A percentile compares a stretch with the other conserved stretches of the same genome.
These are phyloP conservation scores for Monosporascus cannonballus DNA, from an alignment of 2,329 filamentous ascomycete genomes.

Conservation along the genomic window DNA sequence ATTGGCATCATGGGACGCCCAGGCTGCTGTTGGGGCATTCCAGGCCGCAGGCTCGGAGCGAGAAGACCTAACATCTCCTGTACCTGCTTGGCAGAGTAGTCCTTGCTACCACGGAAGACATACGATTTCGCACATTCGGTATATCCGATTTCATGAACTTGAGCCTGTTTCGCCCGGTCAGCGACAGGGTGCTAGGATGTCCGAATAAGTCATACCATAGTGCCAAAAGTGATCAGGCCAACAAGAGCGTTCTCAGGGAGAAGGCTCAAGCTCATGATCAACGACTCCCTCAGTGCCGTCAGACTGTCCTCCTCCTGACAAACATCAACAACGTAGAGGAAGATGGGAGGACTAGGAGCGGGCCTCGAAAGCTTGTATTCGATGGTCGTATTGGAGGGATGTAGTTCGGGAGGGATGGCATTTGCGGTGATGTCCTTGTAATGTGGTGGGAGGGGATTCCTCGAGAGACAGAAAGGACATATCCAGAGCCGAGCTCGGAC, in stretches of 20 bases:
- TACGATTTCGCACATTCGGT: conserved; percentile 98
- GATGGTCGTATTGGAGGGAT: conserved; percentile 80
- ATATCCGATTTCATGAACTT: conserved; percentile 97
- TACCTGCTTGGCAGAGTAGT: conserved; percentile 97
- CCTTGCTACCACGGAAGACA: conserved; percentile 95
- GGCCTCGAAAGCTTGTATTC: conserved; percentile 78
- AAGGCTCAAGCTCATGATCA: conserved; percentile 79
- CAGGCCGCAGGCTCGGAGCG: conserved; percentile 66
- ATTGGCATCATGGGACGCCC: conserved; percentile 69
- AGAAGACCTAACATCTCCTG: conserved; percentile 95
- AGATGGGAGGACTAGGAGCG: conserved; percentile 80
- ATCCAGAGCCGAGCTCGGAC: conserved; percentile 81
- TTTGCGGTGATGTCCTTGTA: conserved; percentile 87
- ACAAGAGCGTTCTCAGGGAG: conserved; percentile 77
- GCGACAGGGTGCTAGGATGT: background rate
- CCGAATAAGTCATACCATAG: conserved; percentile 60
- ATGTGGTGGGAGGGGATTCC: conserved; percentile 75
- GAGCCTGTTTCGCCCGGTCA: conserved; percentile 50
- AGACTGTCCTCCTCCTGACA: conserved; percentile 86
- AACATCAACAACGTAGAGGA: conserved; percentile 81
- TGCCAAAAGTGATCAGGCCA: conserved; percentile 81
- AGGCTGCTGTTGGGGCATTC: conserved; percentile 65
- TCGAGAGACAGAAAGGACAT: conserved; percentile 79
- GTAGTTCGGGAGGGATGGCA: conserved; percentile 76
- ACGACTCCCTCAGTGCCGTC: conserved; percentile 75